Evolutionary conservation across 768 basidiomycete genomes (phyloP), one percentile per base, ranked within the genome.

Genomic region (Pleurotus djamor): DNA sequence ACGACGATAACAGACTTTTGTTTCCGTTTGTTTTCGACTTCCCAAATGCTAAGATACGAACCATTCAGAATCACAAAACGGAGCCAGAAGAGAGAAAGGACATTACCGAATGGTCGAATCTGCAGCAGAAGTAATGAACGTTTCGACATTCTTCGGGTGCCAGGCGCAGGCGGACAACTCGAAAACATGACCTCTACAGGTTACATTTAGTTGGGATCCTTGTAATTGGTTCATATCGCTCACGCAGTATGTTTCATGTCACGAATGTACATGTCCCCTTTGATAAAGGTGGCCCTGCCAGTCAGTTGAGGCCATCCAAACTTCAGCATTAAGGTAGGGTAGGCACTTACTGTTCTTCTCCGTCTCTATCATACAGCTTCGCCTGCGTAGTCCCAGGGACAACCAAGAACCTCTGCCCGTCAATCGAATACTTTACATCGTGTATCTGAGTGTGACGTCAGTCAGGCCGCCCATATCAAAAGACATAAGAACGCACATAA

Each of bases 171-270:
- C 81, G 13, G 91, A 89, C 63, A 98, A 67, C 71, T 98, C 96
- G 17, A 89, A 88, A 44, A 98, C 96, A 75, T 99, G 97, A 1
- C 97, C 97, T 33, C 96, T 98, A 60, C 21, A 16, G 60, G 62
- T 38, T 4, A 44, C 8, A 41, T 28, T 21, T 32, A 32, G 37
- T 58, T 14, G 28, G 45, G 9, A 45, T 45, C 21, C 21, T 58
- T 41, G 57, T 52, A 50, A 49, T 64, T 61, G 7, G 33, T 59
- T 17, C 13, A 61, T 7, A 12, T 14, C 51, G 78, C 94, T 64
- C 66, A 96, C 96, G 89, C 83, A n/a, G 97, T 99, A 69, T 98
- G 89, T 73, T 94, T 94, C 92, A 99, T 96, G 74, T 99, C 97
- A 58, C 97, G 89, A 65, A 99, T 92, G 71, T 98, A 99, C 60